Percentiles rank a stretch among this genome's conserved stretches.
Conservation (phyloP, 495 filamentous ascomycete genomes). For the Tetracladium setigerum region DNA sequence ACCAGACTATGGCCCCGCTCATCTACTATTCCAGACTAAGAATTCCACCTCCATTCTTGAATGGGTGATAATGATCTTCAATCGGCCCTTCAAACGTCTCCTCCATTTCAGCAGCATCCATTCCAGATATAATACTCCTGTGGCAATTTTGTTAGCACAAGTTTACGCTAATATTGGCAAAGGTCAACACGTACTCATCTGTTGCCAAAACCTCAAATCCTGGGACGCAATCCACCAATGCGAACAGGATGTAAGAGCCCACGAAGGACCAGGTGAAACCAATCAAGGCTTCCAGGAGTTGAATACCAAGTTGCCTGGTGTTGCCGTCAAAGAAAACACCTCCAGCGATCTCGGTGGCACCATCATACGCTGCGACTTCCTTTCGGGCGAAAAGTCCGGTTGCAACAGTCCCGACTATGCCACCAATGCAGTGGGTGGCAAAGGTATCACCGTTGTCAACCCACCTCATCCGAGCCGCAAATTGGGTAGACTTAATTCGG, state of each 20-base stretch:
- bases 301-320: conserved; percentile 79
- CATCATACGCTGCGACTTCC: conserved; percentile 42
- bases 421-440: conserved; percentile 82
- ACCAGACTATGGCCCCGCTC: neutral
- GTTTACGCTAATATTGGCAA: conserved; percentile 33
- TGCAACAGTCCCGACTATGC: conserved; percentile 77
- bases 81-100: conserved; percentile 34
- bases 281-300: conserved; percentile 75
- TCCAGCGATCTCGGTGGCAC: conserved; percentile 56
- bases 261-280: conserved; percentile 82
- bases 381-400: conserved; percentile 91
- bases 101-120: conserved; percentile 42
- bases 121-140: conserved; percentile 36
- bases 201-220: conserved; percentile 70
- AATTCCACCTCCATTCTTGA: conserved; percentile 15
- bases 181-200: conserved; percentile 59
- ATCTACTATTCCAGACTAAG: conserved; percentile 11
- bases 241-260: conserved; percentile 76
- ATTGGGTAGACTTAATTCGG: conserved; percentile 38
- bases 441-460: conserved; percentile 95
- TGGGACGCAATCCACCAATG: conserved; percentile 78
- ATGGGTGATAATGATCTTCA: conserved; percentile 39
- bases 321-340: conserved; percentile 87
- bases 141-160: conserved; percentile 27
- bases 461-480: conserved; percentile 51